Percentiles rank a stretch among this genome's conserved stretches.
phyloP scores from a whole-genome alignment of 164 flowering plant genomes.

The Nymphaea colorata region DNA sequence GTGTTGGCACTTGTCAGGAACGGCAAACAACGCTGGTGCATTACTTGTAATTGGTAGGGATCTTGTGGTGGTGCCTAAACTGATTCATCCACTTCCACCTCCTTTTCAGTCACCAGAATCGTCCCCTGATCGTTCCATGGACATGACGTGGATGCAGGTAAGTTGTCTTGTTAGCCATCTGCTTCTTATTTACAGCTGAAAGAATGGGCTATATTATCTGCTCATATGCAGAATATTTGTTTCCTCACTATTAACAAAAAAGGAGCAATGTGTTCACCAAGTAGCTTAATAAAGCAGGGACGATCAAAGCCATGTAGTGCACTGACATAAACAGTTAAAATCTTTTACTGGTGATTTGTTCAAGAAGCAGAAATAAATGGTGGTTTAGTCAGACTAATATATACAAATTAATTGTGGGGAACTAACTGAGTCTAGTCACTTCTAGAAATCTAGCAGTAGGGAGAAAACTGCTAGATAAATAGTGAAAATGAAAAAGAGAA shows the following conservation, averaged over 20 bases:
- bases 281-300: too few relatives aligned
- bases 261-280: too few relatives aligned
- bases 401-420: too few relatives aligned
- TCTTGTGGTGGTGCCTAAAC: constrained; percentile 84
- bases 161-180: neutral
- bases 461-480: too few relatives aligned
- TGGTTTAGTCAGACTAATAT: too few relatives aligned
- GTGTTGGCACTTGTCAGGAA: constrained; percentile 34
- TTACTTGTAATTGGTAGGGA: constrained; percentile 92
- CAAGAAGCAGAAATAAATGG: too few relatives aligned
- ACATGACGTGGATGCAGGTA: constrained; percentile 98
- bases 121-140: constrained; percentile 68
- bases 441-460: too few relatives aligned
- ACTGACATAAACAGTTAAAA: too few relatives aligned
- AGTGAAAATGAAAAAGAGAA: too few relatives aligned
- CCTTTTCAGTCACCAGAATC: constrained; percentile 91
- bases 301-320: too few relatives aligned
- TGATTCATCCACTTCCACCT: constrained; percentile 98
- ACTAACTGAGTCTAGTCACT: too few relatives aligned
- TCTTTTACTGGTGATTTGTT: too few relatives aligned
- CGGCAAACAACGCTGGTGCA: constrained; percentile 97
- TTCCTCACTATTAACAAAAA: neutral
- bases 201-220: neutral
- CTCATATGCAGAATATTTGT: neutral
- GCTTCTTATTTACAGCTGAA: neutral